Base-by-base conservation (phyloP, 176 grass and related monocot genomes). In the Avena insularis region DNA sequence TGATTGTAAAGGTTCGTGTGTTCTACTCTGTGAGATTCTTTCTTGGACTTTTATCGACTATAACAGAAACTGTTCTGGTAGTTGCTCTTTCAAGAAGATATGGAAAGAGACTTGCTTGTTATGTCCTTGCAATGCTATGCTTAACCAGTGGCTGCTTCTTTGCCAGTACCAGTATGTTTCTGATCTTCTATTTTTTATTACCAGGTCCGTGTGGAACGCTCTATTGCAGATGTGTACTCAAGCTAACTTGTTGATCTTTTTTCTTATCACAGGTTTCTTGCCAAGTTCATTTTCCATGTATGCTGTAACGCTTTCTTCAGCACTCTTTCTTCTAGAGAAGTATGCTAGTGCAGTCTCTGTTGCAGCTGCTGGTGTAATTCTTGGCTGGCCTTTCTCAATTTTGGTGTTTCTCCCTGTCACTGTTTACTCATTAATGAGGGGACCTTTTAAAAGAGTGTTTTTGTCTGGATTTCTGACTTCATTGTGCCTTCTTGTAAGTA, bases 251-350 rank as follows among this genome's bases (percentile, higher is more conserved):
- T 43, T 73, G 73, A 23, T 19, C 79, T 72, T 83, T 77, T 79
- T 15, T 50, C 65, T 71, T 87, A 31, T 81, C 78, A 5, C 90
- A 99, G 97, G 97, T 90, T 99, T 99, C 88, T 88, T 99, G 70
- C 97, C 97, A 77, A 99, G 97, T 89, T 96, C 92, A 71, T 99
- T 99, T 81, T 99, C 97, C 78, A 99, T 96, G 97, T 99, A 99
- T 85, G 92, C 92, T 83, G 92, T 98, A 60, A 98, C 94, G 81
- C 92, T 98, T 85, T 92, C 94, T 0, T 96, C 97, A 38, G 97
- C 97, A 67, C 89, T 96, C 21, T 98, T 98, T 83, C 89, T 98
- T 88, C 90, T 96, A 43, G 87, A 94, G 90, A 96, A 94, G 45
- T 94, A 96, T 91, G 86, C 89, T 78, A 60, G 63, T 59, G 90